Percentiles rank a stretch among this genome's conserved stretches.
These are phyloP conservation scores for Raphanus hybrid DNA, from an alignment of 441 rosid genomes.

Conservation along the genomic window DNA sequence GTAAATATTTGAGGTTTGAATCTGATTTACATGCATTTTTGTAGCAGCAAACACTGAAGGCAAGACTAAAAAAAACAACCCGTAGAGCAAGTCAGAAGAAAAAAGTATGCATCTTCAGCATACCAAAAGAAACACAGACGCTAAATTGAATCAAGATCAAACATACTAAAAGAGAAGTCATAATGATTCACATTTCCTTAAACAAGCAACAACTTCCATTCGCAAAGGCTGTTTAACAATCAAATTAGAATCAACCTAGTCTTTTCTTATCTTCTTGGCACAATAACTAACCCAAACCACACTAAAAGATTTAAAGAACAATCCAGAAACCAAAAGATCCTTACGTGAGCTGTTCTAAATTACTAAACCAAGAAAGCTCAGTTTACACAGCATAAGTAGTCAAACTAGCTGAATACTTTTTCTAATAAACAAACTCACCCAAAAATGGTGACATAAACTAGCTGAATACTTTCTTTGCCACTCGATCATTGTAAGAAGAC, in stretches of 20 bases:
- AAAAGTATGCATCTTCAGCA: not conserved
- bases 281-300: constrained; percentile 15
- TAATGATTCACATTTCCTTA: not conserved
- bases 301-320: not conserved
- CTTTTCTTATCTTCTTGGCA: constrained; percentile 8
- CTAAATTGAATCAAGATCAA: not conserved
- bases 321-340: not conserved
- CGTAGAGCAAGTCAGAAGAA: not conserved
- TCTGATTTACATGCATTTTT: too few species aligned
- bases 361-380: not conserved
- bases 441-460: too few species aligned
- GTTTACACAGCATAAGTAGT: constrained; percentile 1
- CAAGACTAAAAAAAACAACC: not conserved
- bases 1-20: too few species aligned
- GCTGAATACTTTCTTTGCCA: too few species aligned
- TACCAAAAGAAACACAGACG: not conserved
- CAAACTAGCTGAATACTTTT: too few species aligned
- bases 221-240: not conserved
- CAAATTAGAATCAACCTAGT: not conserved
- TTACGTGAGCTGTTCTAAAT: constrained; percentile 46
- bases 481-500: too few species aligned
- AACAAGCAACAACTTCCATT: not conserved
- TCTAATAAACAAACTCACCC: too few species aligned
- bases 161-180: not conserved
- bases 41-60: not conserved